Base-by-base conservation (phyloP, 805 yeast species). In the Candida caryicola region DNA sequence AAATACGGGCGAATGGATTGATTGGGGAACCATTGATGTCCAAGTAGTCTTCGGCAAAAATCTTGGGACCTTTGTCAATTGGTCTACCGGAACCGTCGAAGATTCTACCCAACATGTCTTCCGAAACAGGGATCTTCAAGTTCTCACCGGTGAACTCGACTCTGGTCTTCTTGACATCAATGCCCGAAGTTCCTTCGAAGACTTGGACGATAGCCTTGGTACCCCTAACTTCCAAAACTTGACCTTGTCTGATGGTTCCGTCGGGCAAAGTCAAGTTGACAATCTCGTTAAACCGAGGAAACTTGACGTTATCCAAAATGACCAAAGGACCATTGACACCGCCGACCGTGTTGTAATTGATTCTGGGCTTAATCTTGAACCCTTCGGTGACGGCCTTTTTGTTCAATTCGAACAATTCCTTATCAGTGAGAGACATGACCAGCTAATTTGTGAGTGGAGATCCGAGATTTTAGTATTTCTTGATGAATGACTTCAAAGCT, bases 11-110 rank as follows among this genome's bases (percentile, higher is more conserved):
- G 64, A 70, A 93, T 38, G 99, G 99, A 62, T 93, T 93, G 67
- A 93, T 93, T 59, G 99, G 98, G 30, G 98, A 89, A 42, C 99
- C 99, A 64, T 93, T 95, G 62, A 93, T 95, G 66, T 93, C 99
- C 65, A 93, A 75, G 67, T 89, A 93, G 66, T 93, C 99, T 69
- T 93, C 99, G 41, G 99, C 99, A 60, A 93, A 85, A 37, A 93
- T 96, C 68, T 85, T 86, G 50, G 99, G 99, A 46, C 99, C 99
- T 54, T 89, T 88, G 64, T 93, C 99, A 54, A 87, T 91, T 43
- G 99, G 95, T 71, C 95, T 82, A 69, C 98, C 99, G 25, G 97
- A 90, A 65, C 99, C 99, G 69, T 93, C 96, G 64, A 93, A 93
- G 49, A 93, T 86, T 75, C 99, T 85, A 49, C 99, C 99, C 59